A percentile compares a stretch with the other conserved stretches of the same genome.
Evolutionary conservation across 371 early-diverging fungal species (phyloP).

Genomic region (Umbelopsis sp.): DNA sequence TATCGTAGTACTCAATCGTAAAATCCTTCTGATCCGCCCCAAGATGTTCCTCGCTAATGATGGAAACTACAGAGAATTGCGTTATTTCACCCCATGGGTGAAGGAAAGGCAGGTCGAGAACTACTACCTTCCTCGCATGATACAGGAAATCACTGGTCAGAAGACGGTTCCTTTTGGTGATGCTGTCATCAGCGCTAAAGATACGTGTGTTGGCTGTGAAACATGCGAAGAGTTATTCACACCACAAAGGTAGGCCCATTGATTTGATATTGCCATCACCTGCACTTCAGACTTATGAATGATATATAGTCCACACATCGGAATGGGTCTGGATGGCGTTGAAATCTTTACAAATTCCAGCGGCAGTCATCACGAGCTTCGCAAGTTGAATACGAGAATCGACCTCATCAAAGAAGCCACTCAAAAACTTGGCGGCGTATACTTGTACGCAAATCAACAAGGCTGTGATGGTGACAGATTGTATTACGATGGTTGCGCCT

Average conservation of each 20-base stretch:
- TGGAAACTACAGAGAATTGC: constrained; percentile 95
- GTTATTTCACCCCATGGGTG: constrained; percentile 95
- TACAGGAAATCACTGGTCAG: constrained; percentile 80
- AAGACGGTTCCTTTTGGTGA: constrained; percentile 83
- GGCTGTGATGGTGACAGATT: constrained; percentile 99
- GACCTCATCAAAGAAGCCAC: constrained; percentile 91
- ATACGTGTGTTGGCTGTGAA: constrained; percentile 92
- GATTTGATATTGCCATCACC: background rate
- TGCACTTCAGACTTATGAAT: too few relatives aligned
- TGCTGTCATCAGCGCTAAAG: constrained; percentile 75
- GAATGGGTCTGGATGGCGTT: constrained; percentile 92
- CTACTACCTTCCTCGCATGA: constrained; percentile 79
- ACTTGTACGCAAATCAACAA: constrained; percentile 95
- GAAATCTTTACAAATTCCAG: constrained; percentile 96
- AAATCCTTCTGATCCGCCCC: constrained; percentile 93
- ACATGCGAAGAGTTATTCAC: constrained; percentile 98
- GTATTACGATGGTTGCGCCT: constrained; percentile 95
- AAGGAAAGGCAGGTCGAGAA: constrained; percentile 68
- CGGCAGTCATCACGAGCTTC: constrained; percentile 91
- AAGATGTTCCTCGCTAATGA: constrained; percentile 95
- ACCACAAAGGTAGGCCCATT: constrained; percentile 67
- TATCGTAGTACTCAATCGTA: constrained; percentile 77
- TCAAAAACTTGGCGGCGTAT: constrained; percentile 90
- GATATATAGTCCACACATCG: constrained; percentile 83
- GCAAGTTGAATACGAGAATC: constrained; percentile 84